phyloP scores from a whole-genome alignment of 2,329 filamentous ascomycete genomes.

The Trichoderma lentiforme region DNA sequence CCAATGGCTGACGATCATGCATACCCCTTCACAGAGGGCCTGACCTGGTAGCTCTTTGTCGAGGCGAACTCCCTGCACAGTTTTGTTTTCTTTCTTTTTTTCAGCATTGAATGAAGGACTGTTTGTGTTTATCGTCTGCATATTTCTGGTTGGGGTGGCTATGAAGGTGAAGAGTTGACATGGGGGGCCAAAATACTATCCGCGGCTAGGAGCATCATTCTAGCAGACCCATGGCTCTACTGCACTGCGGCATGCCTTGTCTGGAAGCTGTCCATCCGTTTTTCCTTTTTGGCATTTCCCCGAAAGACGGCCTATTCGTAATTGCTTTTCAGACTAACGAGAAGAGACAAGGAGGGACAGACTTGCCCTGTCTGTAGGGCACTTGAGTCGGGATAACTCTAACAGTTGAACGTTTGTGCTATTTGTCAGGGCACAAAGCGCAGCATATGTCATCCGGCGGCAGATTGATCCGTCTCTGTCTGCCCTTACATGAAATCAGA shows the following conservation, averaged over 20 bases:
- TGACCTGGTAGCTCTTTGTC: background rate
- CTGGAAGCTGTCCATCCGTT: background rate
- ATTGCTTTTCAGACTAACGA: background rate
- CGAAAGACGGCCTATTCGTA: background rate
- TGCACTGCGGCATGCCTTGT: background rate
- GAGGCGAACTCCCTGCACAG: background rate
- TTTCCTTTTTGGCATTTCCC: slow-evolving; percentile 11
- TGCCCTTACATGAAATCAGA: background rate
- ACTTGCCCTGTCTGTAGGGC: background rate
- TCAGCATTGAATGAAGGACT: background rate
- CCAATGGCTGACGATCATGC: background rate
- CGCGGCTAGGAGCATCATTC: background rate
- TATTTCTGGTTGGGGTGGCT: background rate
- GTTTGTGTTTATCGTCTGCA: background rate
- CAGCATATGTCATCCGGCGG: background rate
- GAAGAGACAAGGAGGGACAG: background rate
- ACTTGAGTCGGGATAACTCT: background rate
- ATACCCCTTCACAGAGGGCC: background rate
- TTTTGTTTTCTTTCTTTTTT: background rate
- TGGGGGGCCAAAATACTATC: background rate
- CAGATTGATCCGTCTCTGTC: background rate
- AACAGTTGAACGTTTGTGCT: background rate
- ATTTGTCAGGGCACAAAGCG: background rate
- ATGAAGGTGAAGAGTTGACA: background rate
- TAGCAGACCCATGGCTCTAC: background rate